Evolutionary conservation across 1,284 basidiomycete genomes (phyloP).

Genomic region (Ganoderma lingzhi): DNA sequence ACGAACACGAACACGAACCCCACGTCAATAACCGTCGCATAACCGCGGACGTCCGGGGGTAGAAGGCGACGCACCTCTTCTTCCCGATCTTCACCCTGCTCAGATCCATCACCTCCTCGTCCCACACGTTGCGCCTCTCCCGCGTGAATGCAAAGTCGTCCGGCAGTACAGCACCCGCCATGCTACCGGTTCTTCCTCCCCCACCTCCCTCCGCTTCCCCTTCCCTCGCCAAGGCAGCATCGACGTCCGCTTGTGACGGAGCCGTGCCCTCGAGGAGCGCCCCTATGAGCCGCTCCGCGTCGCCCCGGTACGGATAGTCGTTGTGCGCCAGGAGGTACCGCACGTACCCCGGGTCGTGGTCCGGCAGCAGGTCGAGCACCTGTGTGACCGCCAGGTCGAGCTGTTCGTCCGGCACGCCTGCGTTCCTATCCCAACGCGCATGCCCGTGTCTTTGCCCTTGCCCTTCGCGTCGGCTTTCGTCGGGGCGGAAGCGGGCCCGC

Average conservation of each 20-base stretch:
- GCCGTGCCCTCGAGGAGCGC: slow-evolving; percentile 78
- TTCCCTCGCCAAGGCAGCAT: slow-evolving; percentile 27
- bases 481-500: slow-evolving; percentile 20
- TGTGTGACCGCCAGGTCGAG: slow-evolving; percentile 67
- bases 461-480: slow-evolving; percentile 44
- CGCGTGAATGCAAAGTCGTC: slow-evolving; percentile 48
- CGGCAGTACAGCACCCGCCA: slow-evolving; percentile 3
- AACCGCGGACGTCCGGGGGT: background rate
- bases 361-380: slow-evolving; percentile 76
- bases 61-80: slow-evolving; percentile 56
- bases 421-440: slow-evolving; percentile 30
- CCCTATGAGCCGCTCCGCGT: slow-evolving; percentile 67
- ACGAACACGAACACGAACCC: slow-evolving; percentile 16
- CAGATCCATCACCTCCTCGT: slow-evolving; percentile 73
- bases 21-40: slow-evolving; percentile 17
- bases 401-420: slow-evolving; percentile 20
- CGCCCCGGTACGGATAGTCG: slow-evolving; percentile 55
- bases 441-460: slow-evolving; percentile 49
- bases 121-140: slow-evolving; percentile 75
- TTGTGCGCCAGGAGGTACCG: slow-evolving; percentile 60
- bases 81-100: slow-evolving; percentile 71
- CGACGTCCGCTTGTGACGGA: slow-evolving; percentile 51
- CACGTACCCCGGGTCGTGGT: slow-evolving; percentile 62
- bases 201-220: slow-evolving; percentile 6
- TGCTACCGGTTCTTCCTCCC: background rate